These are phyloP conservation scores for Nephelium lappaceum DNA, from an alignment of 345 rosid genomes.

Conservation along the genomic window DNA sequence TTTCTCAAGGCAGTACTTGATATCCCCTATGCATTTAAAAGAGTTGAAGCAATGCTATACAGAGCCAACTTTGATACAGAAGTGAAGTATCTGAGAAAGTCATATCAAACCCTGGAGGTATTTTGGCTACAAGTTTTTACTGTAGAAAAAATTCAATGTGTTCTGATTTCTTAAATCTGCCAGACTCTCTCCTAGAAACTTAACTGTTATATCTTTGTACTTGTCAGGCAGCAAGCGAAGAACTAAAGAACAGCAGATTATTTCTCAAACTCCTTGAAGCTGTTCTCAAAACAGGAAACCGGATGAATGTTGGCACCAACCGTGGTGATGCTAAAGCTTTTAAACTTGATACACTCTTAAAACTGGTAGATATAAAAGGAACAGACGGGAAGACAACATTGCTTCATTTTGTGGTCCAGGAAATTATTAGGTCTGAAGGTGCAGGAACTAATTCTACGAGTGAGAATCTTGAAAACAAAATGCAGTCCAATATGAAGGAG, in stretches of 20 bases:
- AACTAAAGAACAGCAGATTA: conserved; percentile 84
- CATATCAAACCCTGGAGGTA: conserved; percentile 93
- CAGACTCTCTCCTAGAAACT: conserved; percentile 10
- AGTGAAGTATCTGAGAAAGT: conserved; percentile 79
- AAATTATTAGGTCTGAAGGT: conserved; percentile 85
- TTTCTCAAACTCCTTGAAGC: conserved; percentile 97
- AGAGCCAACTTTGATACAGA: conserved; percentile 94
- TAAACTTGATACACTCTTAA: conserved; percentile 95
- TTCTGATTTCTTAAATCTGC: not conserved
- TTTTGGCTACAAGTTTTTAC: conserved; percentile 12
- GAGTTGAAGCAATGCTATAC: conserved; percentile 97
- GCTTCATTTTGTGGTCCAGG: conserved; percentile 98
- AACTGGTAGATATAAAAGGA: conserved; percentile 96
- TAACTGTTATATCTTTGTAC: conserved; percentile 8
- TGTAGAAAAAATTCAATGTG: conserved; percentile 2
- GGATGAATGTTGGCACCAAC: conserved; percentile 96
- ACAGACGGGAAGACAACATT: conserved; percentile 96
- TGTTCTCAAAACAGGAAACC: conserved; percentile 88
- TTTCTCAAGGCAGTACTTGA: conserved; percentile 90
- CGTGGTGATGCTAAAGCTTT: conserved; percentile 97
- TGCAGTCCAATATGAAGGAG: conserved; percentile 36
- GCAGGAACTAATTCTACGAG: conserved; percentile 37
- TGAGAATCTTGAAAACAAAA: conserved; percentile 39
- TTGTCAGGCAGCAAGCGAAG: conserved; percentile 82
- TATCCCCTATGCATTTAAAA: conserved; percentile 88